Evolutionary conservation across 495 filamentous ascomycete species (phyloP), one percentile per base, ranked within the genome.

Genomic region (Annulohypoxylon stygium): DNA sequence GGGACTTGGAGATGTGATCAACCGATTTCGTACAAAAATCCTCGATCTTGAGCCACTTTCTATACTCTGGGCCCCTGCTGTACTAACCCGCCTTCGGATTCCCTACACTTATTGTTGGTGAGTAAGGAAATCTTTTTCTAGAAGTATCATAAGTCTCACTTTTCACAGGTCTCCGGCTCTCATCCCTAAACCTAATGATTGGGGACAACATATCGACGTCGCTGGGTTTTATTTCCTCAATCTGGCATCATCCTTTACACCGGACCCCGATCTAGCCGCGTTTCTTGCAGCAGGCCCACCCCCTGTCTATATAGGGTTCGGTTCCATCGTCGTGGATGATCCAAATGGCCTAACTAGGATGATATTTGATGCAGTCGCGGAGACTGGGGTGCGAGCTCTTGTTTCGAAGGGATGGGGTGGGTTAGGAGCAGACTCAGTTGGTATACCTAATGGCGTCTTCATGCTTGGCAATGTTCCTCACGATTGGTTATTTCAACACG

Each of bases 341-440:
- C 91, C 90, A 0, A 83, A 90, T 67, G 85, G 76, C 1, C 81
- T 95, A 71, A 94, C 92, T 0, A 83, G 81, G 34, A 83, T 86
- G 33, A 89, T 95, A 2, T 91, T 93, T 39, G 87, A 92, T 25
- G 93, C 91, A 1, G 84, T 94, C 4, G 79, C 86, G 51, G 82
- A 83, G 33, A 83, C 87, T 0, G 92, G 92, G 2, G 88, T 92
- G 14, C 86, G 93, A 20, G 93, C 92, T 2, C 79, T 97, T 0
- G 87, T 97, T 2, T 94, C 92, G 0, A 92, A 92, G 74, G 93
- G 93, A 14, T 96, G 93, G 93, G 91, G 93, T 34, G 90, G 90
- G 0, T 76, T 95, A 3, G 92, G 92, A 23, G 87, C 85, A 2
- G 89, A 91, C 50, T 80, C 85, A 6, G 74, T 90, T 0, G 86